Conservation (phyloP, 2,329 filamentous ascomycete species). For the Trichoderma asperellum region DNA sequence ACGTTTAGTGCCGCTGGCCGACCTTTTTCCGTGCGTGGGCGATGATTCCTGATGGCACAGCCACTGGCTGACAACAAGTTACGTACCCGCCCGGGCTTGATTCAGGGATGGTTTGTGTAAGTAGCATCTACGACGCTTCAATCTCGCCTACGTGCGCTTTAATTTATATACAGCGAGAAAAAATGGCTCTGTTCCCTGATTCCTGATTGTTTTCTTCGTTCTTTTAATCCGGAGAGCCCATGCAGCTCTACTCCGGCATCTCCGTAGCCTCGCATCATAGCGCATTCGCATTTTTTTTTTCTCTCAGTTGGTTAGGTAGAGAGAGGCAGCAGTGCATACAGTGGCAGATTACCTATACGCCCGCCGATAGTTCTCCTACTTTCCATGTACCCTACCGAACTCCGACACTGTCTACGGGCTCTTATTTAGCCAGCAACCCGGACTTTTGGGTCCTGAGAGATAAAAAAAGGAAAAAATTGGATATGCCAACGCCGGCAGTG, state of each 20-base stretch:
- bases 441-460: background rate
- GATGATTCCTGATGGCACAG: constrained; percentile 33
- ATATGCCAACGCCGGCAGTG: background rate
- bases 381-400: constrained; percentile 14
- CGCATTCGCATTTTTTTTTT: constrained; percentile 6
- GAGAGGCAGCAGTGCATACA: background rate
- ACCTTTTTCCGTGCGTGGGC: constrained; percentile 43
- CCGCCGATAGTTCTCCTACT: background rate
- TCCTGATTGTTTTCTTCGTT: constrained; percentile 10
- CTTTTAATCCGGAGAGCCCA: constrained; percentile 7
- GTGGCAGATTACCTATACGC: background rate
- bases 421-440: background rate
- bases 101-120: constrained; percentile 22
- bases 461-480: constrained; percentile 1
- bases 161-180: constrained; percentile 20
- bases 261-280: constrained; percentile 21
- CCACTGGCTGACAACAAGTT: constrained; percentile 22
- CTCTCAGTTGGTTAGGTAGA: background rate
- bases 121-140: constrained; percentile 7
- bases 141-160: constrained; percentile 19
- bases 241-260: constrained; percentile 19
- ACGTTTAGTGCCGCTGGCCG: constrained; percentile 42
- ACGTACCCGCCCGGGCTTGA: constrained; percentile 6
- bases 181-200: background rate
- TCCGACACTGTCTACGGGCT: background rate